phyloP scores from a whole-genome alignment of 140 eudicot genomes.

The Flaveria floridana region DNA sequence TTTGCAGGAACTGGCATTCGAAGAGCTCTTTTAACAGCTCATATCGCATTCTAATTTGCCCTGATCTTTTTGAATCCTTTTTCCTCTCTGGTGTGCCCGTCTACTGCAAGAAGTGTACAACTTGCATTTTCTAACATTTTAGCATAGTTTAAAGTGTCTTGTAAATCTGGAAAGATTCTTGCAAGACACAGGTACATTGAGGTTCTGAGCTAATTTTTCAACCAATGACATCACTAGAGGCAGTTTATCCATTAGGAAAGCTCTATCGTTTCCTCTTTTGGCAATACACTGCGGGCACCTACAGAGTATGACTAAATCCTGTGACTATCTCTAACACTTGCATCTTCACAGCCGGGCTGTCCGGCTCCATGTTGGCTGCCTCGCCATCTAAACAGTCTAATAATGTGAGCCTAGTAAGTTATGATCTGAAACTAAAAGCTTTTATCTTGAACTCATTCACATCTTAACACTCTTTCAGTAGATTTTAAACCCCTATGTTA shows the following conservation, averaged over 20 bases:
- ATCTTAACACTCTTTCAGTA: not conserved
- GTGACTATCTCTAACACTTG: too few relatives aligned
- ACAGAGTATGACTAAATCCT: conserved; percentile 13
- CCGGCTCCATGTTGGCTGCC: too few relatives aligned
- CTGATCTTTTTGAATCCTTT: conserved; percentile 15
- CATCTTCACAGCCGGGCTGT: too few relatives aligned
- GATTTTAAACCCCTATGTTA: not conserved
- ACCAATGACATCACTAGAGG: not conserved
- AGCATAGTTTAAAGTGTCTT: conserved; percentile 7
- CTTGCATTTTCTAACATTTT: conserved; percentile 16
- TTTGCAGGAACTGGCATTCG: conserved; percentile 79
- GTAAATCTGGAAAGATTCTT: conserved; percentile 10
- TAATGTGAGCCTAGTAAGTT: not conserved
- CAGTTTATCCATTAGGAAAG: conserved; percentile 75
- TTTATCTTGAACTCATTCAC: not conserved
- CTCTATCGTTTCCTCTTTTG: conserved; percentile 76
- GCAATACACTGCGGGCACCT: conserved; percentile 96
- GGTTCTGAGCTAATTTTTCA: conserved; percentile 9
- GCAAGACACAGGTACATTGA: not conserved
- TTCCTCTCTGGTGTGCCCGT: not conserved
- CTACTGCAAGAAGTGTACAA: conserved; percentile 13
- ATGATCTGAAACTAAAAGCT: not conserved
- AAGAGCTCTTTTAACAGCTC: conserved; percentile 10
- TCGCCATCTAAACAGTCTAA: not conserved
- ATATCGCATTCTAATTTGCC: not conserved